Evolutionary conservation across 495 filamentous ascomycete species (phyloP).

Genomic region (Cairneyella variabilis): DNA sequence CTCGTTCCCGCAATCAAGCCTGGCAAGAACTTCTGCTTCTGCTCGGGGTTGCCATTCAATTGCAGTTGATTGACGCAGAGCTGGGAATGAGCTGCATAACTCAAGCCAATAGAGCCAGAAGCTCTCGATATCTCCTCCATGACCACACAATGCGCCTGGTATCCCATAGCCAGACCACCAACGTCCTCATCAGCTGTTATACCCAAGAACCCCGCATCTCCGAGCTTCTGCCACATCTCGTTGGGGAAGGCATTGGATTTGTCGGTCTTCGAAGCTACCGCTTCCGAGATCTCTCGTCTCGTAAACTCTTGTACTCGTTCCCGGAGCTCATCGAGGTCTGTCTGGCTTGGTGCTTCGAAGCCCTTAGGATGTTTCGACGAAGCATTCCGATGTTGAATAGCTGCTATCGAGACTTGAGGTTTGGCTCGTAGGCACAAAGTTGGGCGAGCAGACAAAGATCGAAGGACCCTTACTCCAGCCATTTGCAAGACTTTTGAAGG

Average conservation of each 20-base stretch:
- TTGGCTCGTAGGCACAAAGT: constrained; percentile 8
- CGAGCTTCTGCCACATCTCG: constrained; percentile 92
- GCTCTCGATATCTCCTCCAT: constrained; percentile 78
- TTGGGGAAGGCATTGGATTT: constrained; percentile 81
- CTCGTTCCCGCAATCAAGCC: constrained; percentile 77
- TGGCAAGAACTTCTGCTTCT: constrained; percentile 79
- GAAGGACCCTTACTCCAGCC: constrained; percentile 14
- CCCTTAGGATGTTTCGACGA: constrained; percentile 83
- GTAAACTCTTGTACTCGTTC: constrained; percentile 93
- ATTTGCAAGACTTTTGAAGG: constrained; percentile 10
- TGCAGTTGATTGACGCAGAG: constrained; percentile 96
- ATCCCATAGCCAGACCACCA: constrained; percentile 87
- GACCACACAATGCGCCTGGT: constrained; percentile 94
- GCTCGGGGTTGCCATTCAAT: constrained; percentile 75
- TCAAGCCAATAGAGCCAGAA: constrained; percentile 79
- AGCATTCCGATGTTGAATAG: constrained; percentile 38
- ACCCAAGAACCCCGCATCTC: constrained; percentile 86
- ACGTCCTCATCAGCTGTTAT: constrained; percentile 94
- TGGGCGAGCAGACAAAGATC: constrained; percentile 20
- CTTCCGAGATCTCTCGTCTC: constrained; percentile 77
- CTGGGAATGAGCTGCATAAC: constrained; percentile 94
- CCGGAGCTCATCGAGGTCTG: constrained; percentile 79
- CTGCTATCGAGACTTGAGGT: constrained; percentile 17
- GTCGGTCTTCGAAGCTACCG: constrained; percentile 79
- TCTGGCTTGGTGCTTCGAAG: constrained; percentile 69